phyloP scores from a whole-genome alignment of 768 basidiomycete species.

The Serendipita sp. region DNA sequence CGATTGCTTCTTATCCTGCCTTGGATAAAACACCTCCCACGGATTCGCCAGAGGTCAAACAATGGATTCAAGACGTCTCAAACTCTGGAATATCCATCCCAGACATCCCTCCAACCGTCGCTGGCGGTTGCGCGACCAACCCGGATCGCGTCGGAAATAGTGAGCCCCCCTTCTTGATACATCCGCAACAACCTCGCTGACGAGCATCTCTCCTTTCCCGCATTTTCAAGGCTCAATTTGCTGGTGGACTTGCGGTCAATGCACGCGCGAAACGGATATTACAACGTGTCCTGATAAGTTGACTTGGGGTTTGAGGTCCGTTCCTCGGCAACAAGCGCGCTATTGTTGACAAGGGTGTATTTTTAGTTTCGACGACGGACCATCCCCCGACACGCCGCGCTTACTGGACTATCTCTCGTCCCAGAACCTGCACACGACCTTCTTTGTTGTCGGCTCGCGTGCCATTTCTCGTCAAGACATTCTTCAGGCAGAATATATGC shows the following conservation, averaged over 20 bases:
- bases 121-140: constrained; percentile 39
- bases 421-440: constrained; percentile 57
- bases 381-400: constrained; percentile 58
- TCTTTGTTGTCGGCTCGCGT: constrained; percentile 79
- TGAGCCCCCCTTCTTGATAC: background rate
- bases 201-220: background rate
- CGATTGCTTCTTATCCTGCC: constrained; percentile 44
- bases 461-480: constrained; percentile 52
- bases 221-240: constrained; percentile 31
- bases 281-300: constrained; percentile 52
- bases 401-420: constrained; percentile 55
- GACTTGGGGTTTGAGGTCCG: constrained; percentile 34
- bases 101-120: constrained; percentile 22
- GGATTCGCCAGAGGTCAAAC: constrained; percentile 45
- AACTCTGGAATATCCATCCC: constrained; percentile 46
- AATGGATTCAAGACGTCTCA: constrained; percentile 53
- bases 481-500: constrained; percentile 61
- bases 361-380: constrained; percentile 62
- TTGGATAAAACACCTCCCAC: constrained; percentile 47
- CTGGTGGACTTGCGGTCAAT: constrained; percentile 75
- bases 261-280: constrained; percentile 52
- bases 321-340: background rate
- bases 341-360: too few relatives aligned
- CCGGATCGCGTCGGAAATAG: constrained; percentile 26
- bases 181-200: background rate